phyloP scores from a whole-genome alignment of 2,329 filamentous ascomycete genomes.

The Sporothrix schenckii region DNA sequence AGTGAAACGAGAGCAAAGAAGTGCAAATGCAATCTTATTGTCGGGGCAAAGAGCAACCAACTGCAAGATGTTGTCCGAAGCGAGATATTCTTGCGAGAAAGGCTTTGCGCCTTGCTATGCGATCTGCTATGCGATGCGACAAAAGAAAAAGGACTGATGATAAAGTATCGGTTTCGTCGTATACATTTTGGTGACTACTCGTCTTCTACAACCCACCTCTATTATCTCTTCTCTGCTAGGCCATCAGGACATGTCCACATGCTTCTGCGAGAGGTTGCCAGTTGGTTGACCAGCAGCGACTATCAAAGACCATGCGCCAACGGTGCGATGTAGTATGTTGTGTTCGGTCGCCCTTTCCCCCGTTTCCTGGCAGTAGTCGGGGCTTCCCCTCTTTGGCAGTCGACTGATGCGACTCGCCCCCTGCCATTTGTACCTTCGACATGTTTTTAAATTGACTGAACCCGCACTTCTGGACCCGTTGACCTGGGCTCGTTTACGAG shows the following conservation, averaged over 20 bases:
- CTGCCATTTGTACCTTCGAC: not conserved
- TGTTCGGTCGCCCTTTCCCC: conserved; percentile 10
- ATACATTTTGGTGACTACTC: not conserved
- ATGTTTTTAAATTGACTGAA: conserved; percentile 13
- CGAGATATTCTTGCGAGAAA: not conserved
- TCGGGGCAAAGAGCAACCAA: not conserved
- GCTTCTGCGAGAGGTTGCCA: not conserved
- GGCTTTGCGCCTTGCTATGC: not conserved
- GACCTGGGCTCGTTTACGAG: not conserved
- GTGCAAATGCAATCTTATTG: not conserved
- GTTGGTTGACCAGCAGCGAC: conserved; percentile 1
- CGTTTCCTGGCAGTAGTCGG: not conserved
- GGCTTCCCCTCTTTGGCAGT: not conserved
- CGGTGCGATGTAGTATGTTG: not conserved
- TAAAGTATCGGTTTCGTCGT: conserved; percentile 7
- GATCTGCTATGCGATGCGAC: not conserved
- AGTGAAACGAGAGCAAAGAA: not conserved
- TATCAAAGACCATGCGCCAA: conserved; percentile 15
- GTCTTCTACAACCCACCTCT: not conserved
- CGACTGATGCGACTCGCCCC: not conserved
- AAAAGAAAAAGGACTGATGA: conserved; percentile 5
- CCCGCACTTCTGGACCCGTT: not conserved
- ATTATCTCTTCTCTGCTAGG: not conserved
- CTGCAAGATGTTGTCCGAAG: not conserved
- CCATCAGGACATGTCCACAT: not conserved